Base-by-base conservation (phyloP, 129 eudicot genomes). In the Lactuca sativa region DNA sequence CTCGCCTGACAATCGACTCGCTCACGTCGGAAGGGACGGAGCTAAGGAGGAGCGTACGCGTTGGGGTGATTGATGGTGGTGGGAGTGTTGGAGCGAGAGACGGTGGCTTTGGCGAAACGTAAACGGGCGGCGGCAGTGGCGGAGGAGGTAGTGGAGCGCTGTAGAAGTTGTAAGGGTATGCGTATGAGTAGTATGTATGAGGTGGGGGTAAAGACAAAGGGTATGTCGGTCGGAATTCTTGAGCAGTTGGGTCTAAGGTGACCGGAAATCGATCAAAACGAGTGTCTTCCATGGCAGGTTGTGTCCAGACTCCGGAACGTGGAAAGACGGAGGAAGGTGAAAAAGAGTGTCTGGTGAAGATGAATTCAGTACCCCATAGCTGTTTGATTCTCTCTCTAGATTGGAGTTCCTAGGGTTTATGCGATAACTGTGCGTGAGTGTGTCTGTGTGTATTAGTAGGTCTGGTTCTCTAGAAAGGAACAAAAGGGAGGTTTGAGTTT, bases 1-100 rank as follows among this genome's bases (percentile, higher is more conserved):
- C 98, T 58, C 92, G 71, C 66, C 98, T 77, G 36, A 92, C 11
- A 11, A 60, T 54, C 8, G 98, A 92, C 31, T 92, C 98, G 81
- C 92, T 86, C 6, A 89, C 92, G 66, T 79, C 86, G 14, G 80
- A 2, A 9, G 90, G 95, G 41, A 92, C 95, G 18, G 78, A 82
- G 80, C 85, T 84, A 4, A 92, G 52, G 3, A 92, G 76, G 2
- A 92, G 72, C 0, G 95, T 70, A 4, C 98, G 78, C 0, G 96
- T 76, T 7, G 98, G 92, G 49, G 82, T 55, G n/a, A 81, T 6
- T 0, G 86, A 66, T 1, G 96, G 77, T 21, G 96, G 92, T 5
- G 96, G 91, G 0, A 86, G 65, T 2, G 78, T 69, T 15, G 82
- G 59, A 0, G 69, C 56, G 9, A 71, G 15, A 47, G 52, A 11